Base-by-base conservation (phyloP, 2,329 filamentous ascomycete species). In the Didymella lethalis region DNA sequence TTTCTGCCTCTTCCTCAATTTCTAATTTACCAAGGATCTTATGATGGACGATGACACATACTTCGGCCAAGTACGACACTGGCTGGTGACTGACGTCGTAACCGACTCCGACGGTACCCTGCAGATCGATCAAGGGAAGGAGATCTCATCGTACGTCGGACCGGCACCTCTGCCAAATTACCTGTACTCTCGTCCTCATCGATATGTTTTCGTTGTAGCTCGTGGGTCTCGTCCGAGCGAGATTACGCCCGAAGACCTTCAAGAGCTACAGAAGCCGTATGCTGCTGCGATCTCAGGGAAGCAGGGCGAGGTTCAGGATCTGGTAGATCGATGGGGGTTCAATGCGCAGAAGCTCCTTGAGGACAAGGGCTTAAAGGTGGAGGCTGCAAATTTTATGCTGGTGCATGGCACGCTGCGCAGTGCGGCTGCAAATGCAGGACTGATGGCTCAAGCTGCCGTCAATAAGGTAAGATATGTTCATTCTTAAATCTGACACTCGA, bases 301-400 rank as follows among this genome's bases (percentile, higher is more conserved):
- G 26, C 66, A 68, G 41, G 54, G 49, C 7, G 62, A 62, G 18
- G 54, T 58, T 20, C 66, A 70, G 53, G 67, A 70, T 40, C 45
- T 70, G 44, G 67, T 67, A 36, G 67, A 67, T n/a, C 55, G 67
- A 0, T 68, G 67, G 67, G 67, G 66, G 0, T 70, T 70, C 18
- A 62, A 64, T 43, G 62, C 61, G n/a, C 51, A 61, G 41, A 58
- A 55, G 34, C 20, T 70, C 63, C 71, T 61, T 32, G 63, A 59
- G 40, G 59, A 53, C 50, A 68, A 68, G 51, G 57, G 61, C 7
- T 57, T 68, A 14, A 58, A 64, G 61, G 47, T 66, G 0, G 52
- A 64, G 59, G 64, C 59, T 38, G 65, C 57, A 25, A 65, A 53
- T 3, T 66, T 67, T 2, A 66, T 68, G 63, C 53, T 53, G 45